phyloP scores from a whole-genome alignment of 2,329 filamentous ascomycete species.

The Fusarium miscanthi region DNA sequence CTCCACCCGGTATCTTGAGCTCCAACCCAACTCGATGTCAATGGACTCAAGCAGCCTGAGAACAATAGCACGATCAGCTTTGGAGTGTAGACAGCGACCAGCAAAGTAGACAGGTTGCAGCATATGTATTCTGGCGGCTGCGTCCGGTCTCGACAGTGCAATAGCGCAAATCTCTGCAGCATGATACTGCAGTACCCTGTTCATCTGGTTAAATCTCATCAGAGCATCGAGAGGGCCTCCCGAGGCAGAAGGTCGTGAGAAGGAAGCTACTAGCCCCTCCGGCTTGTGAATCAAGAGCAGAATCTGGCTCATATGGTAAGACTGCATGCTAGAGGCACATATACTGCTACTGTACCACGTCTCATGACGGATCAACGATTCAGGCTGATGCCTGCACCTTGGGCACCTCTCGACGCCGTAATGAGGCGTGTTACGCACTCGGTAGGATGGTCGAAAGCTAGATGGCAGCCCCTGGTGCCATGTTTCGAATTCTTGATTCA shows the following conservation, averaged over 20 bases:
- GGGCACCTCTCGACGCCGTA: accelerated
- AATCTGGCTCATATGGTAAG: neutral
- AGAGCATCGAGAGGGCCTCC: neutral
- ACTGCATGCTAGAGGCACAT: neutral
- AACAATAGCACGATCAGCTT: neutral
- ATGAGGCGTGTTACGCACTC: neutral
- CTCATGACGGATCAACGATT: neutral
- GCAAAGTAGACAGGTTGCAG: neutral
- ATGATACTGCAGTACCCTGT: neutral
- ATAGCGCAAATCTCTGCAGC: neutral
- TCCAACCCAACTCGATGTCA: neutral
- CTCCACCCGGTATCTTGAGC: neutral
- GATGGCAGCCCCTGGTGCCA: neutral
- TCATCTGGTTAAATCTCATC: neutral
- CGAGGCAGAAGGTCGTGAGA: neutral
- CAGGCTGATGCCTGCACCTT: neutral
- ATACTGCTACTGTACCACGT: neutral
- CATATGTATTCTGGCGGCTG: neutral
- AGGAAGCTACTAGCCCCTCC: too few relatives aligned
- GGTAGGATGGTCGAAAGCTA: neutral
- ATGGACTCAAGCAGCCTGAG: neutral
- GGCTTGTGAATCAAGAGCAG: neutral
- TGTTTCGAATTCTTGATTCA: neutral
- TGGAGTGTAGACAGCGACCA: neutral
- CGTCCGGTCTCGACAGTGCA: neutral